Base-by-base conservation (phyloP, 768 basidiomycete genomes). In the Kwoniella heveanensis region DNA sequence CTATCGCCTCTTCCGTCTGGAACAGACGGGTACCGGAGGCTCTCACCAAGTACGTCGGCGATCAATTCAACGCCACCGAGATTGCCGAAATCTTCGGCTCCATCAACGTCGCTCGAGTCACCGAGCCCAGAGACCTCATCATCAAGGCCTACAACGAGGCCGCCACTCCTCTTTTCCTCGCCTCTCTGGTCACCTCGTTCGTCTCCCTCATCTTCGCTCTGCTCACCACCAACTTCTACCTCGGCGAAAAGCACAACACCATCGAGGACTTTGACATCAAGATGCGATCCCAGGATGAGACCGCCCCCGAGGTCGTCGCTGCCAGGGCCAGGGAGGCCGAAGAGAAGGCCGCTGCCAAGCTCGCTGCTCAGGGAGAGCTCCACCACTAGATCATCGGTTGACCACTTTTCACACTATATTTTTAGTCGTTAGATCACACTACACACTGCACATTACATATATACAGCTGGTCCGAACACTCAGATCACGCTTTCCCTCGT, bases 191-290 rank as follows among this genome's bases (percentile, higher is more conserved):
- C 50, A 57, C 78, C n/a, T 69, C 71, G 21, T 71, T 77, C 60
- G 39, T 78, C 46, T 60, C 73, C 25, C 62, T 81, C 65, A 68
- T 77, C 56, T 71, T 70, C 24, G 79, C 71, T 24, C 59, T 64
- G 62, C 70, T 77, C 62, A 70, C 72, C 54, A 69, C 60, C 59
- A 76, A 81, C 68, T 80, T 69, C 60, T 70, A 71, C 67, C 74
- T 81, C 39, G 80, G 73, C 52, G 64, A 73, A n/a, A 57, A 49
- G 24, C 80, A 81, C 65, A 81, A 81, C 71, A 68, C 70, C 25
- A 64, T 76, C 51, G 77, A 73, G 30, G 54, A 49, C 24, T 66
- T 65, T 52, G 66, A 75, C 57, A 66, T 78, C 53, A 50, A 64
- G 24, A 37, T 76, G 26, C 57, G 64, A 26, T 36, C 61, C 10